phyloP scores from a whole-genome alignment of 2,329 filamentous ascomycete species.

The Diaporthe longicolla region DNA sequence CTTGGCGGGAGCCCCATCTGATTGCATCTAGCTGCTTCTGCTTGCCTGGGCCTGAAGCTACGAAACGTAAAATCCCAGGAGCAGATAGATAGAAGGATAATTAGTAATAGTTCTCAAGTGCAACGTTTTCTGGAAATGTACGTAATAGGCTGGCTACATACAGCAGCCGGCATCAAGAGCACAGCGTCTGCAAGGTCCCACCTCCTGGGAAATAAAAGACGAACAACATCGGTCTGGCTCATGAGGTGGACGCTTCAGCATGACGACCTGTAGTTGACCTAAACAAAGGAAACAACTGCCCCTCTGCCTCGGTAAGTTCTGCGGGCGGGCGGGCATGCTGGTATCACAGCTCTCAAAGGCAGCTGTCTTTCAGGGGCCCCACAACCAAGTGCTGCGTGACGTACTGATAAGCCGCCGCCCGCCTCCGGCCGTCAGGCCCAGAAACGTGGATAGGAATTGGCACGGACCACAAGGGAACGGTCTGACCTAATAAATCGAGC shows the following conservation, averaged over 20 bases:
- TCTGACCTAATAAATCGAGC: not conserved
- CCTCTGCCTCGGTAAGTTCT: constrained; percentile 5
- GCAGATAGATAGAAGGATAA: not conserved
- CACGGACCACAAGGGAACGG: constrained; percentile 20
- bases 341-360: not conserved
- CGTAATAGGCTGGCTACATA: not conserved
- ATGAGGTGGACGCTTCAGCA: not conserved
- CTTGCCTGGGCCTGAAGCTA: not conserved
- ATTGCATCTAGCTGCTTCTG: constrained; percentile 2
- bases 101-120: not conserved
- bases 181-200: constrained; percentile 4
- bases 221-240: not conserved
- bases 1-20: constrained; percentile 17
- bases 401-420: constrained; percentile 34
- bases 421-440: not conserved
- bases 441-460: not conserved
- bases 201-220: not conserved
- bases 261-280: not conserved
- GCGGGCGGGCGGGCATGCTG: not conserved
- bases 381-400: constrained; percentile 19
- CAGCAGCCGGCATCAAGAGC: not conserved
- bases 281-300: constrained; percentile 20
- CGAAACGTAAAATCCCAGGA: not conserved
- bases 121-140: not conserved
- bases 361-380: not conserved